Percentiles rank a stretch among this genome's conserved stretches.
Conservation (phyloP, 176 grass and related monocot genomes). For the Zoysia pacifica region DNA sequence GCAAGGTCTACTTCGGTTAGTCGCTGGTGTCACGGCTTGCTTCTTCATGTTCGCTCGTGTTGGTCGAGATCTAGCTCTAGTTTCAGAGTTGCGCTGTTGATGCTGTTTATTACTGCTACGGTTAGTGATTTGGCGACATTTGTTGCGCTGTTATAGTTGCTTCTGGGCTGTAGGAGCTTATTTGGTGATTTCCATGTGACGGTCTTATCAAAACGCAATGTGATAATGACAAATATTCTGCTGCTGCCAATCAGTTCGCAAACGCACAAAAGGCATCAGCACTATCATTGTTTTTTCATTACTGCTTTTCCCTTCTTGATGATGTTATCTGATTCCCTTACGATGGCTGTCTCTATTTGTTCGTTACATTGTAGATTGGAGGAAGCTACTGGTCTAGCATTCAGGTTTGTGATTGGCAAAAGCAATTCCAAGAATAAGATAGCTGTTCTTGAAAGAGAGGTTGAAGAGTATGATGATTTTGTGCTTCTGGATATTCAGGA, state of each 20-base stretch:
- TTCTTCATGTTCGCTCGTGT: conserved; percentile 13
- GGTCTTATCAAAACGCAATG: neutral
- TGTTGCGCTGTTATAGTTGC: neutral
- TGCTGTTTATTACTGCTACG: neutral
- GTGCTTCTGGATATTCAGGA: conserved; percentile 91
- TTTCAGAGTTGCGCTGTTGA: neutral
- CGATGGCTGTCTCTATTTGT: neutral
- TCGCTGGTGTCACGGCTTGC: conserved; percentile 33
- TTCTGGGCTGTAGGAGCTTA: neutral
- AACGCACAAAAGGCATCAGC: neutral
- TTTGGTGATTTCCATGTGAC: neutral
- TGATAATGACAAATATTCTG: neutral
- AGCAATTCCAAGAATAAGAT: conserved; percentile 90
- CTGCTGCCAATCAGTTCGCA: neutral
- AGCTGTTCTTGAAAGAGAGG: conserved; percentile 72
- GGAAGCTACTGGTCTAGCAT: conserved; percentile 82
- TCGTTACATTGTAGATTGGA: conserved; percentile 67
- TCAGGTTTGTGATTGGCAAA: conserved; percentile 91
- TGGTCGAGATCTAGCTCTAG: conserved; percentile 37
- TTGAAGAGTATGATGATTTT: conserved; percentile 96
- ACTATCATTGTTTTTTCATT: conserved; percentile 7
- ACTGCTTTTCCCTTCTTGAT: conserved; percentile 2
- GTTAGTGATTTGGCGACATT: neutral
- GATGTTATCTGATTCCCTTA: neutral
- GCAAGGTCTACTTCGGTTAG: conserved; percentile 83